Base-by-base conservation (phyloP, 345 rosid species). In the Xanthoceras sorbifolium region DNA sequence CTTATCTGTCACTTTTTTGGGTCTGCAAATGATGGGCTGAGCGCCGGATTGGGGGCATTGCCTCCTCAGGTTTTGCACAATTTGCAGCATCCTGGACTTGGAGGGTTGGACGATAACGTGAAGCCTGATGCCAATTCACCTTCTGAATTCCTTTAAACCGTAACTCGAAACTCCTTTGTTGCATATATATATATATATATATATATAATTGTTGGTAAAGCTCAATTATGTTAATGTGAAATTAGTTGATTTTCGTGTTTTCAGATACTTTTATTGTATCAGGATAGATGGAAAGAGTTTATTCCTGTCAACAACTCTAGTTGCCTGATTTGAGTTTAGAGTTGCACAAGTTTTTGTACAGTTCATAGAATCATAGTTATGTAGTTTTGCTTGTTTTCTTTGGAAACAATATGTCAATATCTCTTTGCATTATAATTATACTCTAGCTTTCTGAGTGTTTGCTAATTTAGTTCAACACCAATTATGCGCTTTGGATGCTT, bases 121-220 rank as follows among this genome's bases (percentile, higher is more conserved):
- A 90, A 91, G 87, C 91, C 92, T 9, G 93, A 87, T 76, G 71
- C 84, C 50, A 87, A 82, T 87, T 91, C 97, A 0, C 97, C 93
- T 78, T 87, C 97, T 14, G 93, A 91, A 62, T 91, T 90, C 84
- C 55, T 91, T 69, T 91, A 81, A 74, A 61, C 65, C 32, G 71
- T 77, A 50, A 77, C 63, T 78, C 65, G 2, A 55, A 54, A 22
- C 73, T 36, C 26, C 50, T 48, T 15, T 9, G 20, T 48, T 12
- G 3, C 26, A 11, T 10, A 32, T 42, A 42, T 42, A 42, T n/a
- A n/a, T n/a, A n/a, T n/a, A n/a, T n/a, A n/a, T 48, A 48, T 48
- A 20, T 17, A 46, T 72, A 59, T 60, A 61, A 14, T 72, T 57
- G 12, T 25, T 8, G 31, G 34, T 60, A 38, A 73, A 62, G 67